Evolutionary conservation across 805 yeast genomes (phyloP), one percentile per base, ranked within the genome.

Genomic region (Pichia rugopelliculosa): DNA sequence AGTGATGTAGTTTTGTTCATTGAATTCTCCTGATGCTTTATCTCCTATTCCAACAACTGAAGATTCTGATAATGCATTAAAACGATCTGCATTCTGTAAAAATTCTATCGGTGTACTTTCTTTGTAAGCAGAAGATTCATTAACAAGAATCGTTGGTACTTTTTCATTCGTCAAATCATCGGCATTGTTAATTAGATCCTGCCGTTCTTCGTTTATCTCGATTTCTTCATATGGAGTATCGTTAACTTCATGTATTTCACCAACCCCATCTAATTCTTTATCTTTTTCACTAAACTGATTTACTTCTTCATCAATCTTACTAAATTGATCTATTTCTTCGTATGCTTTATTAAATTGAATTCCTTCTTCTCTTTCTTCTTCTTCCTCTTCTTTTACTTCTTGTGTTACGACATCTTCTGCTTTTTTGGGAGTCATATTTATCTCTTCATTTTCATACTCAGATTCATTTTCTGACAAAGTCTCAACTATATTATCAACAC

Each of bases 41-140:
- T 12, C 26, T 7, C n/a, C 13, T 12, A 11, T 20, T 6, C 24
- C 34, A 17, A 17, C 22, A 10, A 43, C 39, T 13, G 49, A 42
- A 3, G 49, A 42, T 38, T 46, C 49, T 0, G 49, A 42, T 37
- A 46, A 24, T 3, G 40, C 47, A 27, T 17, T 30, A n/a, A 36
- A 41, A 15, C 37, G 36, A 22, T 46, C 46, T n/a, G 39, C 13
- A n/a, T 17, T 27, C 6, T 24, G 36, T n/a, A 17, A 21, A 20
- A 40, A 41, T 2, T 37, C 25, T 6, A 26, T 10, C 5, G 49
- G 42, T 4, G 44, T 25, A 3, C 13, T 22, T n/a, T 24, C 48
- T 45, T 24, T 45, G 8, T 24, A 24, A 5, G 10, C 15, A 1
- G 22, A 40, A 17, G 20, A 46, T 18, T 33, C 44, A 3, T 33